Base-by-base conservation (phyloP, 2,329 filamentous ascomycete genomes). In the Chaetomiaceae sp. region DNA sequence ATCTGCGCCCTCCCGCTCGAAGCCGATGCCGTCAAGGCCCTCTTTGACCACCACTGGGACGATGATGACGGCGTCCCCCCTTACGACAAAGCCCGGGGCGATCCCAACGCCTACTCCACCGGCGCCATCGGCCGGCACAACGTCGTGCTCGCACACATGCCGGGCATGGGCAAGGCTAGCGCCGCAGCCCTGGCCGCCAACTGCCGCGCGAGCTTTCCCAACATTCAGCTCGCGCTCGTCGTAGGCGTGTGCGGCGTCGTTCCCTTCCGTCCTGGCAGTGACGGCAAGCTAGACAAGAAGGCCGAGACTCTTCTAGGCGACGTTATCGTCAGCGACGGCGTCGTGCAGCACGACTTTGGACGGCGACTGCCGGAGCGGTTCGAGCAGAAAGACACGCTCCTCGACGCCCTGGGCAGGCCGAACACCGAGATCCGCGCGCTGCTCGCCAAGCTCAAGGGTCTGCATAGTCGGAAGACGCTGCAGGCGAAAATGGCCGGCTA, bases 191-290 rank as follows among this genome's bases (percentile, higher is more conserved):
- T 63, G 0, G 56, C 66, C 0, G 57, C 63, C 0, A 61, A 55
- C 33, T 51, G 72, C 17, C 61, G 63, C 0, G 57, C 54, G 3
- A 73, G 68, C 39, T 74, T 67, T 34, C 44, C 51, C 0, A 50
- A 51, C 2, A 50, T 75, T 4, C 63, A 58, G 19, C 55, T 73
- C 0, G 66, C 55, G 0, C 23, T 75, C 0, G 39, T 74, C 0
- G 66, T 68, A 3, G 72, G 72, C 0, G 62, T 74, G 3, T 74
- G 71, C 39, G 73, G 70, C 0, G 71, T 21, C 17, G 67, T 9
- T 60, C 25, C 0, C 3, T 46, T 43, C 13, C 13, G 46, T 27
- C 9, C 9, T 2, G 38, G 30, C 2, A 34, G 0, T 13, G 14
- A 20, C 17, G 38, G 14, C 20, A 19, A 2, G 12, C 33, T 3